These are phyloP conservation scores for Fusarium sp. DNA, from an alignment of 2,329 filamentous ascomycete species.

Conservation along the genomic window DNA sequence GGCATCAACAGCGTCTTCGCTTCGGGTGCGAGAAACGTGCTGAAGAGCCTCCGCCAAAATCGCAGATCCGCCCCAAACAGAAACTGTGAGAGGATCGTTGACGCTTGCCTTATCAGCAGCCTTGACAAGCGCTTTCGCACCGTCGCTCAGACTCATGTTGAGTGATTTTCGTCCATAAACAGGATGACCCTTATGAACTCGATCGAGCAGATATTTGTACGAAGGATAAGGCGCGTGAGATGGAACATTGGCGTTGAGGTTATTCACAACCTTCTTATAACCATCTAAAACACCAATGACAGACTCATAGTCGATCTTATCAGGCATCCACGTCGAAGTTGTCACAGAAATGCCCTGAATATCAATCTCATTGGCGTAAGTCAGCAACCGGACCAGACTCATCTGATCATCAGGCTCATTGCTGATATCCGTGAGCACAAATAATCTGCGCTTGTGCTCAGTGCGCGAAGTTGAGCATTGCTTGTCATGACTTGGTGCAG, in stretches of 20 bases:
- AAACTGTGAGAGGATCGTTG: slow-evolving; percentile 57
- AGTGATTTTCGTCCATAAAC: slow-evolving; percentile 39
- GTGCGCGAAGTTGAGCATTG: not conserved
- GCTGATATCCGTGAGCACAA: slow-evolving; percentile 55
- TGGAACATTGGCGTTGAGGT: slow-evolving; percentile 12
- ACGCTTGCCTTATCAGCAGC: slow-evolving; percentile 16
- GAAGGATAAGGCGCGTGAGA: not conserved
- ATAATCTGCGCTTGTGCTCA: slow-evolving; percentile 45
- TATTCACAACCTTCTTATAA: slow-evolving; percentile 42
- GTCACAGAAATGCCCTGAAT: slow-evolving; percentile 55
- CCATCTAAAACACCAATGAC: slow-evolving; percentile 42
- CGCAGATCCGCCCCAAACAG: slow-evolving; percentile 64
- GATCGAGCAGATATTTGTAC: not conserved
- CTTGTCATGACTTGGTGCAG: not conserved
- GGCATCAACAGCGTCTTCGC: slow-evolving; percentile 43
- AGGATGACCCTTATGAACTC: not conserved
- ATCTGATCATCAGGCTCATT: slow-evolving; percentile 58
- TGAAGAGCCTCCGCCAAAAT: slow-evolving; percentile 60
- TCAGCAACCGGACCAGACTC: slow-evolving; percentile 54
- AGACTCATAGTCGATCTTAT: slow-evolving; percentile 43
- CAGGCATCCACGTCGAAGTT: slow-evolving; percentile 56
- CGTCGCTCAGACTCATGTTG: slow-evolving; percentile 42
- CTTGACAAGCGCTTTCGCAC: slow-evolving; percentile 53
- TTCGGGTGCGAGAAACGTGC: slow-evolving; percentile 43
- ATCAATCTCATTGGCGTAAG: slow-evolving; percentile 57